phyloP scores from a whole-genome alignment of 768 basidiomycete species.

The Lentinula lateritia region DNA sequence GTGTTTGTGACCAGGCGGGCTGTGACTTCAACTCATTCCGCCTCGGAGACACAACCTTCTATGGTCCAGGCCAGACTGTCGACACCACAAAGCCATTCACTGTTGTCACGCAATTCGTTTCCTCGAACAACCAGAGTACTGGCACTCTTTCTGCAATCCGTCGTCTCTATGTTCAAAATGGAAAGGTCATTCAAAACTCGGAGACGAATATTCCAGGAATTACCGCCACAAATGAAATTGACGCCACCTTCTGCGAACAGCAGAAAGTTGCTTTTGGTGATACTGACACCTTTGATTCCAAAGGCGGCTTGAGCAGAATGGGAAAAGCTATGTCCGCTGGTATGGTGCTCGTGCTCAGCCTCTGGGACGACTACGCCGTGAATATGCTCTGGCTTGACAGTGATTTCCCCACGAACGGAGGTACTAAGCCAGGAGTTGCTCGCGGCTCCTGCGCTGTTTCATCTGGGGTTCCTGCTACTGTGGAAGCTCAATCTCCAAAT shows the following conservation, averaged over 20 bases:
- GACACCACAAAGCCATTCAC: conserved; percentile 35
- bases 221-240: conserved; percentile 28
- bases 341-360: conserved; percentile 27
- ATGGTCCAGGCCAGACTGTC: conserved; percentile 32
- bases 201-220: conserved; percentile 28
- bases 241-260: conserved; percentile 30
- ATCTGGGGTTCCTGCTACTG: conserved; percentile 26
- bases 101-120: conserved; percentile 39
- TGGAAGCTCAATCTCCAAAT: conserved; percentile 22
- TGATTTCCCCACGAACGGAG: conserved; percentile 23
- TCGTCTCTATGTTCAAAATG: conserved; percentile 38
- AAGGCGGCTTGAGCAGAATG: conserved; percentile 25
- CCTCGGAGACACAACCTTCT: conserved; percentile 35
- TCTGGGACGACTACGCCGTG: conserved; percentile 20
- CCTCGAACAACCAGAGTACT: conserved; percentile 27
- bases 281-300: conserved; percentile 25
- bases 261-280: conserved; percentile 28
- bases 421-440: conserved; percentile 18
- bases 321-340: conserved; percentile 21
- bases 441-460: conserved; percentile 30
- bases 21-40: conserved; percentile 47
- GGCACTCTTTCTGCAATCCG: conserved; percentile 35
- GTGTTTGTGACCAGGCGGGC: conserved; percentile 37
- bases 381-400: conserved; percentile 18
- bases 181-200: conserved; percentile 34